These are phyloP conservation scores for Sclerotinia nivalis DNA, from an alignment of 2,329 filamentous ascomycete species.

Conservation along the genomic window DNA sequence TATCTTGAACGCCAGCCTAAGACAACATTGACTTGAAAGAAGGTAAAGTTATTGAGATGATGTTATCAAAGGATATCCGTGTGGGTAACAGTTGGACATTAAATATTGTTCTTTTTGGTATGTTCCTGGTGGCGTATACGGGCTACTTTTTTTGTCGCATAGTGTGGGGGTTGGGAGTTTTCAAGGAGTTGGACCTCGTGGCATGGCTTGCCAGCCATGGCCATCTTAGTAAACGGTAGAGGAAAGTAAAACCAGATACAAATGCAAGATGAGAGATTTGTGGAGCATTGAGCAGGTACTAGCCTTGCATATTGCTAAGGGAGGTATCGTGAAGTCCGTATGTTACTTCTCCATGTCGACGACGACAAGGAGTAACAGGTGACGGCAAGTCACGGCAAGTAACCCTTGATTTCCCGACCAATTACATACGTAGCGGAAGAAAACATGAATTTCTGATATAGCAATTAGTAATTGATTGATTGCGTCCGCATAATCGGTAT, in stretches of 20 bases:
- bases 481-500: background rate
- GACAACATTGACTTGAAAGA: background rate
- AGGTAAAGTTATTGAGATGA: background rate
- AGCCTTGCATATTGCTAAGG: slow-evolving; percentile 1
- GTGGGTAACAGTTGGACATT: slow-evolving; percentile 12
- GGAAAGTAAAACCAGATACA: slow-evolving; percentile 1
- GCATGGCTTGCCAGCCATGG: slow-evolving; percentile 26
- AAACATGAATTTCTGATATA: background rate
- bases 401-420: background rate
- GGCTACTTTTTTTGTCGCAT: slow-evolving; percentile 11
- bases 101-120: slow-evolving; percentile 18
- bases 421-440: background rate
- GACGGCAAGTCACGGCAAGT: slow-evolving; percentile 1
- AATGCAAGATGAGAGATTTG: slow-evolving; percentile 23
- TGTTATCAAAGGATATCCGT: background rate
- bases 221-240: slow-evolving; percentile 7
- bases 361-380: slow-evolving; percentile 4
- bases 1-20: background rate
- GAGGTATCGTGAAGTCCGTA: slow-evolving; percentile 11
- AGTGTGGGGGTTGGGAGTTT: slow-evolving; percentile 30
- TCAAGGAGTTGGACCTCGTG: slow-evolving; percentile 32
- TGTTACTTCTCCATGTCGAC: background rate
- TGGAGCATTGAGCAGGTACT: slow-evolving; percentile 16
- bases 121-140: slow-evolving; percentile 23
- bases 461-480: slow-evolving; percentile 5